phyloP scores from a whole-genome alignment of 371 early-diverging fungal species.

The Lichtheimia hyalospora region DNA sequence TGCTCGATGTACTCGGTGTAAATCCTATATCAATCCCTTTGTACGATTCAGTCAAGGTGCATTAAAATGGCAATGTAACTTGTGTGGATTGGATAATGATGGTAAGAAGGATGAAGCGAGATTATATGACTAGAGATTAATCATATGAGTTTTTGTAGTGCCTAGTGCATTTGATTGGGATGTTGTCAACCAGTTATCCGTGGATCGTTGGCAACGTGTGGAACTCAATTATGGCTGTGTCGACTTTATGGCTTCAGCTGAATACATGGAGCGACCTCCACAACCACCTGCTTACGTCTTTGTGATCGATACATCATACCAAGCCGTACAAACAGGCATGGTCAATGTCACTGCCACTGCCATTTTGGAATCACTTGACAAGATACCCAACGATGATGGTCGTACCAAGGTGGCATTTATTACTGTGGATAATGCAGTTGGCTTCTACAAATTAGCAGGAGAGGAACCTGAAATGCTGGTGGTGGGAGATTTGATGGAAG shows the following conservation, averaged over 20 bases:
- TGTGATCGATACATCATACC: conserved; percentile 77
- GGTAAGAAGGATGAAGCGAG: conserved; percentile 28
- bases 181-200: conserved; percentile 56
- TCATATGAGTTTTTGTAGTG: conserved; percentile 52
- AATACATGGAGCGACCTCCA: conserved; percentile 70
- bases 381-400: conserved; percentile 77
- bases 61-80: conserved; percentile 81
- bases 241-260: conserved; percentile 78
- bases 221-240: conserved; percentile 74
- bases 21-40: conserved; percentile 88
- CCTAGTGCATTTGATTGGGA: conserved; percentile 82
- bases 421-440: conserved; percentile 73
- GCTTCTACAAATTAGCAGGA: conserved; percentile 74
- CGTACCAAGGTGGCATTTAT: conserved; percentile 78
- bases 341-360: conserved; percentile 55
- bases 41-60: conserved; percentile 80
- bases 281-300: conserved; percentile 86
- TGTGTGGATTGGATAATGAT: conserved; percentile 81
- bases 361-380: conserved; percentile 66
- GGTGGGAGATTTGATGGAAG: conserved; percentile 74
- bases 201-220: conserved; percentile 70
- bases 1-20: conserved; percentile 82
- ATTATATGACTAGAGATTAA: not conserved
- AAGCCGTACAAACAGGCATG: conserved; percentile 70
- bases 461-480: conserved; percentile 82